Conservation (phyloP, 305 asterid genomes). For the Rubia balearica region DNA sequence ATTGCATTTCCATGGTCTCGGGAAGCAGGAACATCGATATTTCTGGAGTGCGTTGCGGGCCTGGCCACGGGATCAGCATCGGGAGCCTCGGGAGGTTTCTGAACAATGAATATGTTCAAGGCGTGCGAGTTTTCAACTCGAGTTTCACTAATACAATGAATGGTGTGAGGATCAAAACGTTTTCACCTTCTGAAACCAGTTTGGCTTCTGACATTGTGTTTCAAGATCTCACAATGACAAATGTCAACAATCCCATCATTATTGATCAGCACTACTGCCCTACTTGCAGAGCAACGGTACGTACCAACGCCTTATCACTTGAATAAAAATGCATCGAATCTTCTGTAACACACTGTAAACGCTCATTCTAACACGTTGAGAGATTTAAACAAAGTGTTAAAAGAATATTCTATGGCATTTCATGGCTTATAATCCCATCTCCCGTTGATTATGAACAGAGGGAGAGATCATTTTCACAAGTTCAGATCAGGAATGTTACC, state of each 20-base stretch:
- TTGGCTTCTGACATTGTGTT: constrained; percentile 40
- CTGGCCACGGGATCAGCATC: constrained; percentile 64
- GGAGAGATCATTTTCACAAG: constrained; percentile 28
- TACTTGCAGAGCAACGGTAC: constrained; percentile 31
- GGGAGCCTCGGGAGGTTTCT: constrained; percentile 44
- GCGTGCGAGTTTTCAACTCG: constrained; percentile 38
- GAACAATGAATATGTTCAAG: constrained; percentile 25
- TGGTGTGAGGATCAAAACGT: constrained; percentile 69
- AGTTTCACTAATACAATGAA: constrained; percentile 43
- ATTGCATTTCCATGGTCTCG: constrained; percentile 46
- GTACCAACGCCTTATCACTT: neutral
- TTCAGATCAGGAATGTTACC: constrained; percentile 51
- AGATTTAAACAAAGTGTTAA: no score
- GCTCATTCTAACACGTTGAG: no score
- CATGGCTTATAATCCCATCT: neutral
- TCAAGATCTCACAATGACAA: constrained; percentile 32
- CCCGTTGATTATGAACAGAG: neutral
- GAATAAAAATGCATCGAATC: neutral
- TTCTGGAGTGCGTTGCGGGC: constrained; percentile 41
- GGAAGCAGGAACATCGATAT: constrained; percentile 40
- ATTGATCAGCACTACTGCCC: constrained; percentile 70
- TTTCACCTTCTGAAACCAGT: constrained; percentile 47
- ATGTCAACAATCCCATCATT: constrained; percentile 45
- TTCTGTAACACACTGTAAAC: neutral
- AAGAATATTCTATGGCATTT: neutral